Evolutionary conservation across 805 yeast species (phyloP).

Genomic region (Yamadazyma nakazawae): DNA sequence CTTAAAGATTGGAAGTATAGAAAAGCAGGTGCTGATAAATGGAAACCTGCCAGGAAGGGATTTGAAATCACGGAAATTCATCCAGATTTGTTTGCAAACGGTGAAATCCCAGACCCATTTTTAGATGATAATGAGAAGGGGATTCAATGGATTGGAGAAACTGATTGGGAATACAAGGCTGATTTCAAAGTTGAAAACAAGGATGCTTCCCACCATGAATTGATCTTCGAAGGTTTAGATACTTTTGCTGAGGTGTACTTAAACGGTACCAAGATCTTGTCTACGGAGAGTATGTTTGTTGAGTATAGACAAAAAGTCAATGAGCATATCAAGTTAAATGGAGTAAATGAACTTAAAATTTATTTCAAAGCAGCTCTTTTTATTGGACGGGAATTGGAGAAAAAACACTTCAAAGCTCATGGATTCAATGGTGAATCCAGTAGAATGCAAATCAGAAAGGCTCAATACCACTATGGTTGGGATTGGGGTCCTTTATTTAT

Average conservation of each 20-base stretch:
- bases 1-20: slow-evolving; percentile 14
- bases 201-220: slow-evolving; percentile 15
- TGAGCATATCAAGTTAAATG: slow-evolving; percentile 10
- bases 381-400: slow-evolving; percentile 31
- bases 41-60: slow-evolving; percentile 12
- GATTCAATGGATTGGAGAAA: slow-evolving; percentile 50
- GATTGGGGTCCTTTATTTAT: slow-evolving; percentile 52
- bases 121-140: slow-evolving; percentile 38
- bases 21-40: slow-evolving; percentile 7
- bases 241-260: slow-evolving; percentile 40
- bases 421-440: slow-evolving; percentile 44
- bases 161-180: slow-evolving; percentile 47
- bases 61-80: slow-evolving; percentile 29
- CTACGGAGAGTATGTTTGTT: slow-evolving; percentile 44
- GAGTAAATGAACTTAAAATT: slow-evolving; percentile 30
- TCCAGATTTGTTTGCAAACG: slow-evolving; percentile 38
- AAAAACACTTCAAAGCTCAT: slow-evolving; percentile 22
- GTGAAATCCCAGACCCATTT: slow-evolving; percentile 45
- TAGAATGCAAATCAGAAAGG: slow-evolving; percentile 46
- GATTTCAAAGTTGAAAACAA: slow-evolving; percentile 12
- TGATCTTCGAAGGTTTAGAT: slow-evolving; percentile 45
- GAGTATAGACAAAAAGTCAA: slow-evolving; percentile 28
- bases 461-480: slow-evolving; percentile 57
- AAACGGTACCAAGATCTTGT: slow-evolving; percentile 33
- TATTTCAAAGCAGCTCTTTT: slow-evolving; percentile 36